Base-by-base conservation (phyloP, 1,139 yeast genomes). In the Diutina sp. region DNA sequence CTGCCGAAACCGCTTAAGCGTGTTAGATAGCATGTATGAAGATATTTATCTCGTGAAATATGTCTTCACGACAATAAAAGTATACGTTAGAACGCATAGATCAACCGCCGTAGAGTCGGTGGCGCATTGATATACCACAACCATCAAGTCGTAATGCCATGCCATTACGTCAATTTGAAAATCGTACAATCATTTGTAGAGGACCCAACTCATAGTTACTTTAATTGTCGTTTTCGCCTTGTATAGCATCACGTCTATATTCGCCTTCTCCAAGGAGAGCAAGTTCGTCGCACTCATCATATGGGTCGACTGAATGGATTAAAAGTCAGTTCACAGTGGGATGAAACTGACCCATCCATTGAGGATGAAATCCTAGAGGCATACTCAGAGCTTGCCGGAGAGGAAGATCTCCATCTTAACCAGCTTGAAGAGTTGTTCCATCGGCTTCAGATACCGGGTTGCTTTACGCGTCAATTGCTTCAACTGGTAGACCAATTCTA, bases 1-100 rank as follows among this genome's bases (percentile, higher is more conserved):
- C 98, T 78, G 83, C 96, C 75, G 97, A 90, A 79, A 80, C 93
- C 70, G 83, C 85, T 69, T 87, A 85, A 76, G 60, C 61, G 14
- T 30, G 28, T 35, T 35, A 35, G 41, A 35, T 21, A 35, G 44
- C 45, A 51, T 35, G 16, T 51, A 32, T 30, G 28, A 50, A 50
- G 53, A 50, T 50, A 50, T 50, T 50, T 50, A 50, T 50, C 41
- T 18, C 46, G 46, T 44, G 25, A 18, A n/a, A 35, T 35, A 11
- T 35, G 41, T 35, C 41, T 35, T 35, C 35, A 44, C 21, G 48
- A 21, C 48, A 46, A 46, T 46, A 46, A 46, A 46, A 46, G 48
- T 46, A 46, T 35, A 35, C 41, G 41, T 35, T 35, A 35, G 41
- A 35, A 35, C 41, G 2, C 14, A 35, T 35, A 35, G 41, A 12